A percentile compares a stretch with the other conserved stretches of the same genome.
Conservation (phyloP, 139 green algal species). For the Dunaliella primolecta region DNA sequence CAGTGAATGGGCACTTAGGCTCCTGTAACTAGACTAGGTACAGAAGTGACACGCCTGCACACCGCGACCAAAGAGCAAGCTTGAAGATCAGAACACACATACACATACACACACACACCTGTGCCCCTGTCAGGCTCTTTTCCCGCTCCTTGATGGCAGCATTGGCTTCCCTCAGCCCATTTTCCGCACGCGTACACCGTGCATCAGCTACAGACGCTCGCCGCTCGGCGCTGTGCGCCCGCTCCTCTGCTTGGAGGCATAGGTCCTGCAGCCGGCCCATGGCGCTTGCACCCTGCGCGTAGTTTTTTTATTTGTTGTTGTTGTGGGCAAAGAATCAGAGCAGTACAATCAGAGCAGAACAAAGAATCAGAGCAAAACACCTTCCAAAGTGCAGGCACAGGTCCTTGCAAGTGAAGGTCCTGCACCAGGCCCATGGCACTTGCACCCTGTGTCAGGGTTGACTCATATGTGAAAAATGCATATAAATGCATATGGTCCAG, state of each 20-base stretch:
- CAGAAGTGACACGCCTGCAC: no score
- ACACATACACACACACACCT: conserved; percentile 4
- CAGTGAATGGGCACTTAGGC: no score
- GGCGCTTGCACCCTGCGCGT: conserved; percentile 18
- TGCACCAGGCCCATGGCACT: neutral
- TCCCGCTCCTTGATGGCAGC: neutral
- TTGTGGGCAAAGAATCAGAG: no score
- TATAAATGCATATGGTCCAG: no score
- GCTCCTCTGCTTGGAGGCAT: conserved; percentile 42
- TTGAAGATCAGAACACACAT: no score
- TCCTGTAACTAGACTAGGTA: no score
- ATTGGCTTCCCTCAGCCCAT: neutral
- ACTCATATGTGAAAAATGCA: no score
- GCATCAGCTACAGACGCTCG: conserved; percentile 7
- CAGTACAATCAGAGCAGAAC: no score
- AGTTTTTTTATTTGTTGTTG: neutral
- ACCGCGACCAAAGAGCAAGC: no score
- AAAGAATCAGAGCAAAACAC: no score
- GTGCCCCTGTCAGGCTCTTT: neutral
- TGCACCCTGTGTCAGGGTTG: neutral
- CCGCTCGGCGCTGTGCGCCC: conserved; percentile 6
- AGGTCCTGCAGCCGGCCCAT: conserved; percentile 46
- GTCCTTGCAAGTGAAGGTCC: no score
- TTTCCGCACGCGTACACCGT: neutral
- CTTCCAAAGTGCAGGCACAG: no score